A percentile compares a stretch with the other conserved stretches of the same genome.
These are phyloP conservation scores for Curvularia eragrostidis DNA, from an alignment of 2,329 filamentous ascomycete species.

Conservation along the genomic window DNA sequence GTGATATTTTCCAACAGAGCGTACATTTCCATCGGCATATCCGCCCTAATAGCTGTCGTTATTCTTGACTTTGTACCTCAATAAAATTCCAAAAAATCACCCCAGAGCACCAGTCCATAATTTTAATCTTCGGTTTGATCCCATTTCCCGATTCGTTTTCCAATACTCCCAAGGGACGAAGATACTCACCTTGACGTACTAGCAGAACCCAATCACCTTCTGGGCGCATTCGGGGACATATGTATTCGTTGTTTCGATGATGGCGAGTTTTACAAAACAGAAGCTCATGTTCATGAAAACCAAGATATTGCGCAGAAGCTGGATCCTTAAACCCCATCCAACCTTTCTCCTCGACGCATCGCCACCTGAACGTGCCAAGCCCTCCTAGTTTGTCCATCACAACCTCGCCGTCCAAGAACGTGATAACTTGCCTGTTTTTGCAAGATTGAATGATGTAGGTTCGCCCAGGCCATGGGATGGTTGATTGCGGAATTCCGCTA, in stretches of 20 bases:
- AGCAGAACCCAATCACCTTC: slow-evolving; percentile 14
- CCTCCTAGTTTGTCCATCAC: slow-evolving; percentile 35
- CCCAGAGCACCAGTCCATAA: slow-evolving; percentile 8
- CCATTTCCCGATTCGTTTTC: slow-evolving; percentile 6
- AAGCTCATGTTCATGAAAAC: slow-evolving; percentile 9
- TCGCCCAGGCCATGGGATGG: slow-evolving; percentile 34
- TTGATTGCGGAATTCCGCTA: slow-evolving; percentile 9
- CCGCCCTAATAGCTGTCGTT: neutral
- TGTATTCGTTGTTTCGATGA: slow-evolving; percentile 11
- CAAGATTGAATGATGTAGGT: slow-evolving; percentile 44
- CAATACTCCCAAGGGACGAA: slow-evolving; percentile 11
- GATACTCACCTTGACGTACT: neutral
- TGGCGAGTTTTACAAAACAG: slow-evolving; percentile 4
- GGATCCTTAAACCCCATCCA: slow-evolving; percentile 52
- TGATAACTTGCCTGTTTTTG: slow-evolving; percentile 37
- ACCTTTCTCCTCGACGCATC: slow-evolving; percentile 48
- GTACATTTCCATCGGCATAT: neutral
- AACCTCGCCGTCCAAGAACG: slow-evolving; percentile 40
- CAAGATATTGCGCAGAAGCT: slow-evolving; percentile 29
- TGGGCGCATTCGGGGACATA: slow-evolving; percentile 14
- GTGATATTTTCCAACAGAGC: neutral
- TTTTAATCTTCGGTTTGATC: slow-evolving; percentile 7
- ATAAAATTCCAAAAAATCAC: slow-evolving; percentile 15
- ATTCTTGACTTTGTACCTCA: slow-evolving; percentile 9
- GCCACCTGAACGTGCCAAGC: slow-evolving; percentile 44